Evolutionary conservation across 108 stramenopile species (phyloP).

Genomic region (Halocafeteria seosinensis): DNA sequence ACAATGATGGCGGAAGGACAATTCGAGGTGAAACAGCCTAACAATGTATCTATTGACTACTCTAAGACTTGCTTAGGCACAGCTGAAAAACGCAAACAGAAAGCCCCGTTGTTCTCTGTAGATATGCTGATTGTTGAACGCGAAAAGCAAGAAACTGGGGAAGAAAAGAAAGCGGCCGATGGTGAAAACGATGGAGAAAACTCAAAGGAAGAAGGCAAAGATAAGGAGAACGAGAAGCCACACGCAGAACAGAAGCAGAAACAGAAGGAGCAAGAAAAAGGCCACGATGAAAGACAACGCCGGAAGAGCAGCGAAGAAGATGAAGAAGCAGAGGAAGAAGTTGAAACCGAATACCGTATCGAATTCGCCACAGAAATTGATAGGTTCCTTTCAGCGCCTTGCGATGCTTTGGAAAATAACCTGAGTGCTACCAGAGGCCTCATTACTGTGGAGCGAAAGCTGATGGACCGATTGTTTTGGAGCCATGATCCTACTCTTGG

Average conservation of each 20-base stretch:
- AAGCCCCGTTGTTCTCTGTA: constrained; percentile 7
- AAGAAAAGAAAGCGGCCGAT: constrained; percentile 1
- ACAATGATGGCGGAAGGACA: constrained; percentile 13
- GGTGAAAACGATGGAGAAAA: neutral
- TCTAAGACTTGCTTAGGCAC: neutral
- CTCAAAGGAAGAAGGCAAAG: constrained; percentile 3
- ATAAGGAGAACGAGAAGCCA: too few relatives aligned
- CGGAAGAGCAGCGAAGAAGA: neutral
- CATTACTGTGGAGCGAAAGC: constrained; percentile 33
- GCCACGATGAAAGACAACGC: constrained; percentile 16
- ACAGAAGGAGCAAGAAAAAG: neutral
- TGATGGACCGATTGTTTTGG: constrained; percentile 44
- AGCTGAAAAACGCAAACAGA: neutral
- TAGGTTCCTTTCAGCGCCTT: constrained; percentile 8
- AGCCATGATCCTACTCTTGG: constrained; percentile 18
- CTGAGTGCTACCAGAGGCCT: constrained; percentile 10
- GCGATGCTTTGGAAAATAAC: constrained; percentile 5
- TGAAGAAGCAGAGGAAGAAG: neutral
- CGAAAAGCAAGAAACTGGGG: too few relatives aligned
- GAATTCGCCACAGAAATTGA: constrained; percentile 10
- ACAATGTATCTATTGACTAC: neutral
- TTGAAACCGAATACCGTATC: constrained; percentile 10
- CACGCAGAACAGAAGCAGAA: neutral
- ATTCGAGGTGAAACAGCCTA: constrained; percentile 2
- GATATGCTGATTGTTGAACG: constrained; percentile 18